Conservation (phyloP, 1,284 basidiomycete genomes). For the Cystobasidiaceae sp. region DNA sequence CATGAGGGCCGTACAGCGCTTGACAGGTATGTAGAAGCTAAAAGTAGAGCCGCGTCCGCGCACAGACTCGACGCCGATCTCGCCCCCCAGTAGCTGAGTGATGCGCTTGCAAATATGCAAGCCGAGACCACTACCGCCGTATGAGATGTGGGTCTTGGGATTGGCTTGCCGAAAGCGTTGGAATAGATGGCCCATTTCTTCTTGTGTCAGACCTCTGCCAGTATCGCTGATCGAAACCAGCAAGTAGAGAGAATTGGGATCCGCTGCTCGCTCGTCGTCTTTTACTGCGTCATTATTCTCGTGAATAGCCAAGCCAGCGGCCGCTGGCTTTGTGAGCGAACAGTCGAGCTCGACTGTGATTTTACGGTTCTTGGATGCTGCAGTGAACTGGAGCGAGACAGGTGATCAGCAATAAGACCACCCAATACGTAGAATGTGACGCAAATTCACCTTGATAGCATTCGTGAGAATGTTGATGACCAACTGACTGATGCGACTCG, state of each 20-base stretch:
- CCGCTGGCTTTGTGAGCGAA: slow-evolving; percentile 14
- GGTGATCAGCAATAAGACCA: too few relatives aligned
- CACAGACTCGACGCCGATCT: slow-evolving; percentile 36
- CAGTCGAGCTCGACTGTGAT: slow-evolving; percentile 38
- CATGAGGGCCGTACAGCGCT: neutral
- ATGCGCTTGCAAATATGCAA: slow-evolving; percentile 39
- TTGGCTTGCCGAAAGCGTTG: slow-evolving; percentile 40
- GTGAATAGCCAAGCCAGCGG: neutral
- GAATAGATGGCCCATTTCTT: slow-evolving; percentile 37
- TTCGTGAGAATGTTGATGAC: slow-evolving; percentile 40
- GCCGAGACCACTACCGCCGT: slow-evolving; percentile 39
- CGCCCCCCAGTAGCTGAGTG: slow-evolving; percentile 37
- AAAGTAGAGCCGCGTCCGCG: slow-evolving; percentile 37
- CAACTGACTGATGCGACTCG: slow-evolving; percentile 37
- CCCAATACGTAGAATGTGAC: too few relatives aligned
- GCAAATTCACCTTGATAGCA: slow-evolving; percentile 36
- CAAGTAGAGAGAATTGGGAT: slow-evolving; percentile 24
- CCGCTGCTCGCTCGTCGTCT: neutral
- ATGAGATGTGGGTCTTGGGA: slow-evolving; percentile 38
- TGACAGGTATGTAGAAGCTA: slow-evolving; percentile 19
- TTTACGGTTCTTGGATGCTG: slow-evolving; percentile 5
- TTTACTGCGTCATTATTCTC: too few relatives aligned
- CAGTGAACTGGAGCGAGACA: slow-evolving; percentile 39
- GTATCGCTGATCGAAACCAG: slow-evolving; percentile 38
- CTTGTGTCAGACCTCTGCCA: slow-evolving; percentile 35